A percentile compares a stretch with the other conserved stretches of the same genome.
Conservation (phyloP, 2,329 filamentous ascomycete genomes). For the Cadophora luteo-olivacea region DNA sequence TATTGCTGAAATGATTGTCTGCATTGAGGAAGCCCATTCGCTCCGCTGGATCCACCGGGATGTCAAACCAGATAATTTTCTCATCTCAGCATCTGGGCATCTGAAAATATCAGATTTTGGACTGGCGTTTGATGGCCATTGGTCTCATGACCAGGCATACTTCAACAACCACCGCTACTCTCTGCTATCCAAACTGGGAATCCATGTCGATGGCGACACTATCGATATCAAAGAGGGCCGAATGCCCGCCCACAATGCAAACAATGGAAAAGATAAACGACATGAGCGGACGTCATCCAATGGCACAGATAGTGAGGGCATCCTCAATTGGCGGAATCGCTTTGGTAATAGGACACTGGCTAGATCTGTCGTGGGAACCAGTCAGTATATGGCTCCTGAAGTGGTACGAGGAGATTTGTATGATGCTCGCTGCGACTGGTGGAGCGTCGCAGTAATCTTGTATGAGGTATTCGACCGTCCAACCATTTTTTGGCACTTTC, state of each 20-base stretch:
- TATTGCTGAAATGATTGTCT: slow-evolving; percentile 93
- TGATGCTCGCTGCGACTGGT: slow-evolving; percentile 95
- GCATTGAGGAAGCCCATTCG: slow-evolving; percentile 89
- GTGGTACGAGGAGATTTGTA: slow-evolving; percentile 83
- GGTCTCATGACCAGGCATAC: slow-evolving; percentile 89
- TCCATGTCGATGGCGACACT: slow-evolving; percentile 76
- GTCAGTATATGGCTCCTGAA: slow-evolving; percentile 98
- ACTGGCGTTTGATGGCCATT: slow-evolving; percentile 92
- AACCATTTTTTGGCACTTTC: background rate
- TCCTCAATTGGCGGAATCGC: slow-evolving; percentile 74
- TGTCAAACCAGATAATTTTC: slow-evolving; percentile 96
- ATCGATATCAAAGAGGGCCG: slow-evolving; percentile 60
- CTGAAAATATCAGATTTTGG: slow-evolving; percentile 97
- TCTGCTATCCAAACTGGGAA: slow-evolving; percentile 76
- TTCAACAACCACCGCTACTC: slow-evolving; percentile 84
- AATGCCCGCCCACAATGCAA: slow-evolving; percentile 48
- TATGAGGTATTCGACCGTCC: slow-evolving; percentile 66
- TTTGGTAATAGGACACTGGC: slow-evolving; percentile 75
- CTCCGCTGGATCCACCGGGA: slow-evolving; percentile 93
- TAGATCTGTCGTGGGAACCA: slow-evolving; percentile 89
- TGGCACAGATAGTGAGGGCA: slow-evolving; percentile 49
- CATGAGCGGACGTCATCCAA: slow-evolving; percentile 47
- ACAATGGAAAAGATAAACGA: slow-evolving; percentile 44
- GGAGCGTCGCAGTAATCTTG: slow-evolving; percentile 93
- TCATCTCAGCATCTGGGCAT: slow-evolving; percentile 87